Conservation (phyloP, 164 flowering plant species). For the Vitis labrusca region DNA sequence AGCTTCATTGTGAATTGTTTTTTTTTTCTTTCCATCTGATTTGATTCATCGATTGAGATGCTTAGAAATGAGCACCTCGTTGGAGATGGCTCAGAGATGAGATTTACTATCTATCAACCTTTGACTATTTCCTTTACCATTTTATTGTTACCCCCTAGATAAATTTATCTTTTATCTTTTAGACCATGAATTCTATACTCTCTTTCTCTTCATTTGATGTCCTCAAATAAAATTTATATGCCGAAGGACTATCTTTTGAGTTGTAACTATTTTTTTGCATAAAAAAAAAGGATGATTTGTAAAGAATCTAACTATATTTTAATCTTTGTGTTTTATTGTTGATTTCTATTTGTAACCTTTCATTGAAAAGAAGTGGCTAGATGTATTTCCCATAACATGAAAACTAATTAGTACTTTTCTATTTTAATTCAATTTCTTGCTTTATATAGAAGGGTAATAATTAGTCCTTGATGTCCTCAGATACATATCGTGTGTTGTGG, state of each 20-base stretch:
- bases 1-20: too few species aligned
- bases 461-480: conserved; percentile 28
- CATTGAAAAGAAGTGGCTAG: background rate
- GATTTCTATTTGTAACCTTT: background rate
- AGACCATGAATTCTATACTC: too few species aligned
- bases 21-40: too few species aligned
- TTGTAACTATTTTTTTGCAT: background rate
- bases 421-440: background rate
- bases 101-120: too few species aligned
- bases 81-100: too few species aligned
- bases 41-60: too few species aligned
- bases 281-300: background rate
- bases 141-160: too few species aligned
- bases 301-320: background rate
- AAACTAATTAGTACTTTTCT: too few species aligned
- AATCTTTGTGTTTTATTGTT: background rate
- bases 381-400: background rate
- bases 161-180: too few species aligned
- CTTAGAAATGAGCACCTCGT: too few species aligned
- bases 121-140: too few species aligned
- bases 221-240: background rate
- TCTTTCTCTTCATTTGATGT: background rate
- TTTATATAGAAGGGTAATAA: background rate
- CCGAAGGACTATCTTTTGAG: too few species aligned
- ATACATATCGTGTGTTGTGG: conserved; percentile 90